These are phyloP conservation scores for Panicum hallii DNA, from an alignment of 202 grass and related monocot genomes.

Conservation along the genomic window DNA sequence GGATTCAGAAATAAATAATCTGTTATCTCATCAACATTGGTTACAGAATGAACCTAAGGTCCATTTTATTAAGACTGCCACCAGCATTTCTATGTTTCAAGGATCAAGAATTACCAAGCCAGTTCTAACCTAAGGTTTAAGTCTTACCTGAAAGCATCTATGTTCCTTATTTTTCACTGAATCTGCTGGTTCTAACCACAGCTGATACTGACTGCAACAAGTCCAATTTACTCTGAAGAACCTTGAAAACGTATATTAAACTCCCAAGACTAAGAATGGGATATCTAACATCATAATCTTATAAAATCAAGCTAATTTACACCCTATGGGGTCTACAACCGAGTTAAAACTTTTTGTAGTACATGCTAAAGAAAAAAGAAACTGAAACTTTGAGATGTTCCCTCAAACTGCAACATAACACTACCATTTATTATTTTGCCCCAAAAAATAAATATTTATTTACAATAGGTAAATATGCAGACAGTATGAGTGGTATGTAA, in stretches of 20 bases:
- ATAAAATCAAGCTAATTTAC: background rate
- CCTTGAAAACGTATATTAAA: background rate
- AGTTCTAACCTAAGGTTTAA: background rate
- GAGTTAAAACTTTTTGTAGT: background rate
- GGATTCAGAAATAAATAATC: slow-evolving; percentile 3
- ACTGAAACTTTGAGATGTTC: slow-evolving; percentile 4
- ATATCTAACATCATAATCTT: background rate
- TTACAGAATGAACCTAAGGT: background rate
- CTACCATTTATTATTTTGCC: slow-evolving; percentile 9
- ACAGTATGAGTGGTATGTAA: background rate
- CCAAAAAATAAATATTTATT: background rate
- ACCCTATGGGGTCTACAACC: background rate
- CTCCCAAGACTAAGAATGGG: background rate
- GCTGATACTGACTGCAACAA: background rate
- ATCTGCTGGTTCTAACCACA: background rate
- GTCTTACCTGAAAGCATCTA: background rate
- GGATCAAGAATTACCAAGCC: slow-evolving; percentile 15
- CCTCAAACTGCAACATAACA: slow-evolving; percentile 5
- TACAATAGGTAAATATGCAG: background rate
- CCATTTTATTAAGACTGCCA: background rate
- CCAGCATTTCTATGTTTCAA: background rate
- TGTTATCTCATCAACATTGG: background rate
- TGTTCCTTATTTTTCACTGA: background rate
- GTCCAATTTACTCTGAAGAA: background rate
- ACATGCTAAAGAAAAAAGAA: background rate